Base-by-base conservation (phyloP, 2,329 filamentous ascomycete species). In the Periconia sp. region DNA sequence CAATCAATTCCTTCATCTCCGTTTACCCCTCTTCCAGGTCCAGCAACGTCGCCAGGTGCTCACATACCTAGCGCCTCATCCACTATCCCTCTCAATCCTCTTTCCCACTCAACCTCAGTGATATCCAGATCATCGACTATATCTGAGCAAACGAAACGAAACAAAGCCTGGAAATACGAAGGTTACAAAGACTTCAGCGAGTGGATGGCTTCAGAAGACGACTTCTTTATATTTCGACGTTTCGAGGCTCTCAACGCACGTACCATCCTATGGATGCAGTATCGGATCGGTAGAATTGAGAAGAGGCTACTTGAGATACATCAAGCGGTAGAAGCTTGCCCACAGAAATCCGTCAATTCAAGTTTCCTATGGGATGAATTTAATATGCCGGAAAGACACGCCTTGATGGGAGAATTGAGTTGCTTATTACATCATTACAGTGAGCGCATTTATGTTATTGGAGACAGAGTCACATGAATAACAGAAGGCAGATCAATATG, bases 201-300 rank as follows among this genome's bases (percentile, higher is more conserved):
- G 25, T 66, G 53, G 56, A 57, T 65, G 50, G 59, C 63, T 8
- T 61, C 60, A 1, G 61, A 65, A 24, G 48, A 66, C 23, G 61
- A 63, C 34, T 65, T 62, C 28, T 64, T 66, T 21, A 40, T 68
- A 0, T 33, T 68, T 19, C 53, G 63, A 4, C 48, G 59, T 9
- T 66, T 65, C 19, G 49, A 48, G 10, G 52, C 35, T 16, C 26
- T 65, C n/a, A 64, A 63, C 35, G 54, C 56, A 7, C 43, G 43
- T 1, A 51, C 60, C 2, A 48, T 62, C 5, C 35, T 66, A 4
- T 56, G 48, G 35, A 46, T 66, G 45, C 63, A 64, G 32, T 31
- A 61, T 36, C 35, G 43, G 3, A 56, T 64, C 16, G 15, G 21
- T 1, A 23, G 46, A 22, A 42, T 56, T 3, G 59, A 64, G 29